A percentile compares a stretch with the other conserved stretches of the same genome.
Evolutionary conservation across 2,329 filamentous ascomycete genomes (phyloP).

Genomic region (Ceratocystis papillata): DNA sequence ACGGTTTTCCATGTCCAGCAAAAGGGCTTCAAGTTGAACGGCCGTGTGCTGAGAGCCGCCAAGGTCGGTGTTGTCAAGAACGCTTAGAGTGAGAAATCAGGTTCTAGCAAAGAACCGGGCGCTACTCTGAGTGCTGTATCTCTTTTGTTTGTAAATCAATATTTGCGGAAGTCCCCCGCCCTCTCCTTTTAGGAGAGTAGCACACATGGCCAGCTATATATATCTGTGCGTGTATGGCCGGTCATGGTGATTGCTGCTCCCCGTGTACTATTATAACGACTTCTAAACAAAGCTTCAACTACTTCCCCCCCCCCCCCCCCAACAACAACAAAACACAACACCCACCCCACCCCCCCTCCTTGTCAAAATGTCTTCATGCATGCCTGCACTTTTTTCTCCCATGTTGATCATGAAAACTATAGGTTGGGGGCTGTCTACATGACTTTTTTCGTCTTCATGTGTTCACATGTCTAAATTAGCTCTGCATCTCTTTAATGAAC

Average conservation of each 20-base stretch:
- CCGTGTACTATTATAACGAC: constrained; percentile 25
- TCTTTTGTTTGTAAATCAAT: not conserved
- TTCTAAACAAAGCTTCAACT: constrained; percentile 2
- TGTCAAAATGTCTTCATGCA: no score
- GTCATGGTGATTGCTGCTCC: not conserved
- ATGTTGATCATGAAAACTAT: no score
- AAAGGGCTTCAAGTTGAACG: constrained; percentile 92
- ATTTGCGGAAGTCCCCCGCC: not conserved
- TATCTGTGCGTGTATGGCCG: not conserved
- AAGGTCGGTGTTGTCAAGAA: constrained; percentile 97
- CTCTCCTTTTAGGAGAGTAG: not conserved
- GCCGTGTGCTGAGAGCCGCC: constrained; percentile 75
- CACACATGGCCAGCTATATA: not conserved
- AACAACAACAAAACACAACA: no score
- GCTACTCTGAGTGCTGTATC: not conserved
- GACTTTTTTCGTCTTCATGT: no score
- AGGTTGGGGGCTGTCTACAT: no score
- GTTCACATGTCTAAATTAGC: no score
- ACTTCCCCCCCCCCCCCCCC: no score
- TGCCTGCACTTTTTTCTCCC: no score
- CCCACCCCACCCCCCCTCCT: no score
- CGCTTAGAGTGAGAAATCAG: constrained; percentile 32
- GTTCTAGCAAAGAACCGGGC: not conserved
- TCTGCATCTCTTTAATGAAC: no score
- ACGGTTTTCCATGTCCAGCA: constrained; percentile 86